phyloP scores from a whole-genome alignment of 1,284 basidiomycete genomes.

The Melampsora larici-populina region DNA sequence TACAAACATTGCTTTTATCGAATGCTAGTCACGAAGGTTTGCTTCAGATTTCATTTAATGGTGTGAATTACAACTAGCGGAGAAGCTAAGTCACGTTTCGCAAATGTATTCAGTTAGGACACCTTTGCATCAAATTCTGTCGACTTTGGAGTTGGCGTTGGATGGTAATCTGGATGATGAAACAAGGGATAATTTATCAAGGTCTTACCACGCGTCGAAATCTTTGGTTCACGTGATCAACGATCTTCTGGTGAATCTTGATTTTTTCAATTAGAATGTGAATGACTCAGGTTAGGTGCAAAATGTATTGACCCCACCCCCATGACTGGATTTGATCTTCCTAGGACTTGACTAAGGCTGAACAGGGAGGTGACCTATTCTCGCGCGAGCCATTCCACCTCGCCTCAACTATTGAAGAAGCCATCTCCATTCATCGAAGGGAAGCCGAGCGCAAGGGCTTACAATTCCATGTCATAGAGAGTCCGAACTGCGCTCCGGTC shows the following conservation, averaged over 20 bases:
- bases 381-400: conserved; percentile 80
- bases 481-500: conserved; percentile 47
- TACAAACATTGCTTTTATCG: conserved; percentile 75
- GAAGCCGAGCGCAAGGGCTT: conserved; percentile 70
- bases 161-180: conserved; percentile 73
- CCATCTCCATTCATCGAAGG: conserved; percentile 61
- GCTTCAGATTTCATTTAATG: conserved; percentile 17
- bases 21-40: conserved; percentile 82
- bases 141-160: conserved; percentile 69
- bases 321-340: background rate
- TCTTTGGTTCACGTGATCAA: conserved; percentile 72
- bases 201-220: conserved; percentile 71
- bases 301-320: background rate
- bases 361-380: conserved; percentile 73
- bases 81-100: background rate
- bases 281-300: background rate
- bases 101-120: conserved; percentile 61
- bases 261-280: background rate
- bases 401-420: conserved; percentile 66
- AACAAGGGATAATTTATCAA: conserved; percentile 72
- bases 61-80: background rate
- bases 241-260: conserved; percentile 64
- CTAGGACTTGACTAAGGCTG: conserved; percentile 72
- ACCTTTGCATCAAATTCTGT: conserved; percentile 66
- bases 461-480: conserved; percentile 61